Conservation (phyloP, 2,329 filamentous ascomycete genomes). For the Cytospora schulzeri region DNA sequence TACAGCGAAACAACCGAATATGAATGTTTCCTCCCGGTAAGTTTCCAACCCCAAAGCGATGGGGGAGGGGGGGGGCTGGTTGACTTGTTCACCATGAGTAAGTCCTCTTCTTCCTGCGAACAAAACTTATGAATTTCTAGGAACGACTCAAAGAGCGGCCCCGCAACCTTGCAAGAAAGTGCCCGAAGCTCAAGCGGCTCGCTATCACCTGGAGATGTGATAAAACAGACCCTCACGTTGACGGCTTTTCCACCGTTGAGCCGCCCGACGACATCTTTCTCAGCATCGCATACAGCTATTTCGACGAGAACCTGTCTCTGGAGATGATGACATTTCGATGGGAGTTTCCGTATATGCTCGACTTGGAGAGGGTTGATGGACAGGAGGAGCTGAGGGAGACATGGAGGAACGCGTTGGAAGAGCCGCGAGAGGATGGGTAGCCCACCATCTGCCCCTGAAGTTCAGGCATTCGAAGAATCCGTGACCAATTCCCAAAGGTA, state of each 20-base stretch:
- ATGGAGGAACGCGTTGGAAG: not conserved
- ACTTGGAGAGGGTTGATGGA: not conserved
- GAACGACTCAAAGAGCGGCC: not conserved
- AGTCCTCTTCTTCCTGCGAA: not conserved
- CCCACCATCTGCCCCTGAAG: not conserved
- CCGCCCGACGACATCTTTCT: not conserved
- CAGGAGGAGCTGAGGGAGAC: not conserved
- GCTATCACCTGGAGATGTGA: not conserved
- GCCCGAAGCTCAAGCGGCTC: not conserved
- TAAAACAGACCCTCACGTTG: no score
- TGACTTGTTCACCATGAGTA: not conserved
- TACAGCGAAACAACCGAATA: no score
- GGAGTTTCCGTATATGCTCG: not conserved
- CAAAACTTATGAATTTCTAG: not conserved
- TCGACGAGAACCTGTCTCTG: not conserved
- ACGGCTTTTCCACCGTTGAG: no score
- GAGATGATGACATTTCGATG: not conserved
- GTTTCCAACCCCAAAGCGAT: not conserved
- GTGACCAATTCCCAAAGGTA: not conserved
- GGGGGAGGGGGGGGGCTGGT: not conserved
- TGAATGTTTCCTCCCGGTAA: no score
- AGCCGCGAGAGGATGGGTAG: not conserved
- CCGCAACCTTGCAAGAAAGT: not conserved
- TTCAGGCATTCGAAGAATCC: not conserved
- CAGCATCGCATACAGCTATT: not conserved